A percentile compares a stretch with the other conserved stretches of the same genome.
Evolutionary conservation across 2,329 filamentous ascomycete genomes (phyloP).

Genomic region (Taxawa tesnikishii): DNA sequence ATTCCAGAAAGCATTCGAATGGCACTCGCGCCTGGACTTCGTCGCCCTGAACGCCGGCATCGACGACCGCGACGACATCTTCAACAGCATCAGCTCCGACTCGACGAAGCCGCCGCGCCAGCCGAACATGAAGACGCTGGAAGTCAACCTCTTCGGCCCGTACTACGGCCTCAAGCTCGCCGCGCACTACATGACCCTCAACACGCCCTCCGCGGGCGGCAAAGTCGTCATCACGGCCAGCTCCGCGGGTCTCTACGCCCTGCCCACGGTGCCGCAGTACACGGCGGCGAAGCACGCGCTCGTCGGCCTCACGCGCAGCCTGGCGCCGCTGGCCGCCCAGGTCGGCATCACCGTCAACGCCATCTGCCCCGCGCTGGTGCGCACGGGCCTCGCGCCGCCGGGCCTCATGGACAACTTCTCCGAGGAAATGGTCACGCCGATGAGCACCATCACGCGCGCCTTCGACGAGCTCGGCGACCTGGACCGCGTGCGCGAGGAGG

Average conservation of each 20-base stretch:
- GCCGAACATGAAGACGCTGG: slow-evolving; percentile 21
- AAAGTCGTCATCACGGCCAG: slow-evolving; percentile 23
- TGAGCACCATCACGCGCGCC: slow-evolving; percentile 26
- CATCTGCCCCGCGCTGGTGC: slow-evolving; percentile 27
- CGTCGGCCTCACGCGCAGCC: slow-evolving; percentile 24
- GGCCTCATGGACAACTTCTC: slow-evolving; percentile 23
- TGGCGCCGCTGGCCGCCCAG: slow-evolving; percentile 21
- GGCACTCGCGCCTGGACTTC: slow-evolving; percentile 17
- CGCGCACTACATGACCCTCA: slow-evolving; percentile 22
- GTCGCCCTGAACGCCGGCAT: slow-evolving; percentile 21
- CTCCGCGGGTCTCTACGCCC: slow-evolving; percentile 20
- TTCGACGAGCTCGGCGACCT: slow-evolving; percentile 22
- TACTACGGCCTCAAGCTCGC: slow-evolving; percentile 26
- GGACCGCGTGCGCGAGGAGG: slow-evolving; percentile 13
- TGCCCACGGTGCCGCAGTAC: slow-evolving; percentile 26
- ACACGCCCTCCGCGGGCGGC: slow-evolving; percentile 11
- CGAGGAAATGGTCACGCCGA: slow-evolving; percentile 27
- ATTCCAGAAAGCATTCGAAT: slow-evolving; percentile 11
- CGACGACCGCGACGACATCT: slow-evolving; percentile 23
- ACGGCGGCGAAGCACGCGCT: slow-evolving; percentile 30
- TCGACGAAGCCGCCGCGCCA: slow-evolving; percentile 14
- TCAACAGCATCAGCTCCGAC: slow-evolving; percentile 12
- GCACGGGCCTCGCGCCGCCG: slow-evolving; percentile 26
- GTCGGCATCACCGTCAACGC: slow-evolving; percentile 27
- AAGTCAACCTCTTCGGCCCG: slow-evolving; percentile 19